Evolutionary conservation across 2,329 filamentous ascomycete species (phyloP).

Genomic region (Fonsecaea erecta): DNA sequence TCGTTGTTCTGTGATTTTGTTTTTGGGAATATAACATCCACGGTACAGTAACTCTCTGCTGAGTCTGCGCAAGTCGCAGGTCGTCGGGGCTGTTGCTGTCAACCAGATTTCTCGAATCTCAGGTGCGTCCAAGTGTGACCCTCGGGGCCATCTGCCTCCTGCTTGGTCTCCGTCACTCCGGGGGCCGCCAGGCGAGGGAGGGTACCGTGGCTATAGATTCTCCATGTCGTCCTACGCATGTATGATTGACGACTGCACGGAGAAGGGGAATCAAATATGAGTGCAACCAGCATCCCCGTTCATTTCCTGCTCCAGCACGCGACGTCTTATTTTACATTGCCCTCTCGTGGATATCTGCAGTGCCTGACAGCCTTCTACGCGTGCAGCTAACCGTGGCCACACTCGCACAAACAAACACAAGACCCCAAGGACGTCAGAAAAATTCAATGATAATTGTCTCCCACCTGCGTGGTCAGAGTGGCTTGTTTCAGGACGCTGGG

Average conservation of each 20-base stretch:
- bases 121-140: conserved; percentile 13
- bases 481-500: conserved; percentile 32
- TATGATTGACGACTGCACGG: conserved; percentile 15
- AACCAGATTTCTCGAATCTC: conserved; percentile 15
- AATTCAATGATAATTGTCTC: conserved; percentile 7
- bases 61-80: background rate
- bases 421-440: conserved; percentile 23
- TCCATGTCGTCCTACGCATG: conserved; percentile 22
- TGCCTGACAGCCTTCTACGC: conserved; percentile 25
- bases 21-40: background rate
- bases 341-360: conserved; percentile 29
- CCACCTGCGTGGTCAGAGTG: conserved; percentile 20
- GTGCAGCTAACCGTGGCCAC: conserved; percentile 29
- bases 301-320: conserved; percentile 12
- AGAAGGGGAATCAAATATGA: background rate
- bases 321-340: conserved; percentile 29
- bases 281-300: background rate
- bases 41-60: too few relatives aligned
- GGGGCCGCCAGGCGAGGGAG: conserved; percentile 23
- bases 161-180: conserved; percentile 9
- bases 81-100: conserved; percentile 12
- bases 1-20: background rate
- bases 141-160: background rate
- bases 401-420: conserved; percentile 26
- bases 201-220: conserved; percentile 23